phyloP scores from a whole-genome alignment of 2,329 filamentous ascomycete genomes.

The Erysiphe neolycopersici region DNA sequence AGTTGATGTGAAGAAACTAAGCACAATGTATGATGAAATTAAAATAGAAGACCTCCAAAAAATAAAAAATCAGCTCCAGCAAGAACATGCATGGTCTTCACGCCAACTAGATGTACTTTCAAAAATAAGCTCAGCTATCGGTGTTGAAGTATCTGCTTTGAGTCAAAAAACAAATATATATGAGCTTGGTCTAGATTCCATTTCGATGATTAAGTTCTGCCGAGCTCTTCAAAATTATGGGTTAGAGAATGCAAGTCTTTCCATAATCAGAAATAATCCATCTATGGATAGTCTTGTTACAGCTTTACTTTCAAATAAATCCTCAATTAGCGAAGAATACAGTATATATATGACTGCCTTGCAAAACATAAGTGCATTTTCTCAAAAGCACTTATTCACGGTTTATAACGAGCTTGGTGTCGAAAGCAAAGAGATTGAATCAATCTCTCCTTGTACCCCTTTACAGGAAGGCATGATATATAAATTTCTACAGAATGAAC shows the following conservation, averaged over 20 bases:
- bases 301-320: conserved; percentile 7
- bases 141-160: conserved; percentile 15
- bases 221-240: conserved; percentile 35
- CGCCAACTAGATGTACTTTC: conserved; percentile 22
- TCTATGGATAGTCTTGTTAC: conserved; percentile 20
- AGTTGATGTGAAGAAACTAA: conserved; percentile 46
- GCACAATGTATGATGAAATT: conserved; percentile 34
- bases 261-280: conserved; percentile 37
- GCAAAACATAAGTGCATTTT: conserved; percentile 17
- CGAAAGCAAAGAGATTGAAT: conserved; percentile 30
- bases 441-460: conserved; percentile 58
- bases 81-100: conserved; percentile 13
- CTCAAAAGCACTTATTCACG: conserved; percentile 10
- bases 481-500: conserved; percentile 29
- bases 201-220: conserved; percentile 50
- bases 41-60: conserved; percentile 30
- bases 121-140: conserved; percentile 20
- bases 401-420: conserved; percentile 23
- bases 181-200: conserved; percentile 68
- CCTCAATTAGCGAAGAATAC: conserved; percentile 2
- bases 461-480: conserved; percentile 72
- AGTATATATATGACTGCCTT: conserved; percentile 13
- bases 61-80: conserved; percentile 17
- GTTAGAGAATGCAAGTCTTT: conserved; percentile 31
- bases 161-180: conserved; percentile 43